Percentiles rank a stretch among this genome's conserved stretches.
These are phyloP conservation scores for Aspergillus clavatus DNA, from an alignment of 2,329 filamentous ascomycete species.

Conservation along the genomic window DNA sequence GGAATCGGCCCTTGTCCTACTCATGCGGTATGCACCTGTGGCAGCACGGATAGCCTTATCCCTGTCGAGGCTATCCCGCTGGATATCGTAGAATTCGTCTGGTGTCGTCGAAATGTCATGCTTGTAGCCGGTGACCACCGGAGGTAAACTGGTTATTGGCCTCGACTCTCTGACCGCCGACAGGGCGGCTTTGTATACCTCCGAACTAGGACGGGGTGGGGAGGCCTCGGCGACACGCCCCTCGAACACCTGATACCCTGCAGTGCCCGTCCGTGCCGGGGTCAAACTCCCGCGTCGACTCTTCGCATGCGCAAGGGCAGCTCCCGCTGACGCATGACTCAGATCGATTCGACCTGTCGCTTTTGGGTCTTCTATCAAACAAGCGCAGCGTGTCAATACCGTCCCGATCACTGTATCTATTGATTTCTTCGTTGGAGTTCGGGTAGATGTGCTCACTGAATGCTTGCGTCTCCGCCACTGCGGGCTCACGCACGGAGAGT, in stretches of 20 bases:
- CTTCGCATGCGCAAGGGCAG: constrained; percentile 68
- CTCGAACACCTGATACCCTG: constrained; percentile 55
- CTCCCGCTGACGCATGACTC: constrained; percentile 59
- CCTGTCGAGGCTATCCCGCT: constrained; percentile 43
- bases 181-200: constrained; percentile 70
- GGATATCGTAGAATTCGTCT: constrained; percentile 55
- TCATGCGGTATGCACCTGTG: constrained; percentile 65
- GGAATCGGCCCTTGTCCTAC: constrained; percentile 61
- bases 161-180: constrained; percentile 48
- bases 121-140: constrained; percentile 11
- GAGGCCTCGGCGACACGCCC: constrained; percentile 43
- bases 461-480: constrained; percentile 14
- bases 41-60: constrained; percentile 70
- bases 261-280: constrained; percentile 49
- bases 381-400: neutral
- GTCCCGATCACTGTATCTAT: neutral
- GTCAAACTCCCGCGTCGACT: constrained; percentile 56
- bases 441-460: constrained; percentile 18
- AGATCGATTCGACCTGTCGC: constrained; percentile 52
- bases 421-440: neutral
- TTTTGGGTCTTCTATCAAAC: constrained; percentile 17
- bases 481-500: constrained; percentile 22
- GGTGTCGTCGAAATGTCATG: constrained; percentile 54
- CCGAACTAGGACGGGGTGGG: constrained; percentile 49
- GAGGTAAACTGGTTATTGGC: constrained; percentile 10